Percentiles rank a stretch among this genome's conserved stretches.
These are phyloP conservation scores for Elaeagnus macrophylla DNA, from an alignment of 306 rosid species.

Conservation along the genomic window DNA sequence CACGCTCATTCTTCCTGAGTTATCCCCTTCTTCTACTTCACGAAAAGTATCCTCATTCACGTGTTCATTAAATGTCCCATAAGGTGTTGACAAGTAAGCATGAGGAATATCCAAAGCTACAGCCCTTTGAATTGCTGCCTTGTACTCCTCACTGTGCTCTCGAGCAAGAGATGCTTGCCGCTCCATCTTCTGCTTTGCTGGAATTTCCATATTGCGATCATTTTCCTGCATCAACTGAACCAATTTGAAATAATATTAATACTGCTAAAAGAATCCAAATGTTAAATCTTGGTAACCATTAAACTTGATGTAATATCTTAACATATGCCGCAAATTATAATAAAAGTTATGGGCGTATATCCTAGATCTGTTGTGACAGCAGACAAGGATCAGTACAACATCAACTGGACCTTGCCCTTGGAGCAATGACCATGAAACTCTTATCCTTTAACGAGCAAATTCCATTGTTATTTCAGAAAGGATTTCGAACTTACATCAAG, in stretches of 20 bases:
- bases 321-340: no score
- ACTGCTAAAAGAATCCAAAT: no score
- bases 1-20: conserved; percentile 36
- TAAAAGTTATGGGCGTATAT: no score
- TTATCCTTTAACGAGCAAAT: not conserved
- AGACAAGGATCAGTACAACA: not conserved
- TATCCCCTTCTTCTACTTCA: conserved; percentile 46
- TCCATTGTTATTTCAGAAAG: conserved; percentile 7
- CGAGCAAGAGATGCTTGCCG: conserved; percentile 45
- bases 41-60: no score
- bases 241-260: conserved; percentile 6
- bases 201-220: conserved; percentile 50
- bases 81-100: conserved; percentile 46
- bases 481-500: conserved; percentile 51
- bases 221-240: conserved; percentile 63
- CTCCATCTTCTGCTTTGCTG: conserved; percentile 66
- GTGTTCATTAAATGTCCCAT: no score
- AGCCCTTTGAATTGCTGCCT: conserved; percentile 72
- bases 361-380: no score
- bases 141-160: conserved; percentile 61
- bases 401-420: not conserved
- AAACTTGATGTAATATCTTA: no score
- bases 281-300: no score
- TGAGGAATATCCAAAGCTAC: conserved; percentile 69
- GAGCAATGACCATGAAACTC: not conserved